Evolutionary conservation across 192 early-diverging fungal species (phyloP).

Genomic region (Entophlyctis luteolus): DNA sequence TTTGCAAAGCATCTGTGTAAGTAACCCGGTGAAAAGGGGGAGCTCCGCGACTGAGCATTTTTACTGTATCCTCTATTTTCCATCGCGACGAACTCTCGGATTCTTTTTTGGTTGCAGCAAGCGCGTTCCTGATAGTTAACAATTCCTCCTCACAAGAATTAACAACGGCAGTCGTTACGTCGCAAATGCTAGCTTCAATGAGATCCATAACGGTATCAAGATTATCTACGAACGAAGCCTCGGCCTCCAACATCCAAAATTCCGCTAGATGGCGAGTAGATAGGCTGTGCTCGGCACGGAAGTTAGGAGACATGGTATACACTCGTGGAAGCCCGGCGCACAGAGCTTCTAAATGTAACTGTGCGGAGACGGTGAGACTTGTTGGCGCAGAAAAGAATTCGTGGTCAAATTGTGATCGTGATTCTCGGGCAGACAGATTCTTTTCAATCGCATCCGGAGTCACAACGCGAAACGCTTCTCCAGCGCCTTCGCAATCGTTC

Average conservation of each 20-base stretch:
- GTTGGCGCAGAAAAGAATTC: constrained; percentile 74
- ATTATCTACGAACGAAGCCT: constrained; percentile 67
- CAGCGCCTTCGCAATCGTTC: constrained; percentile 86
- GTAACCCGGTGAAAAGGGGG: constrained; percentile 66
- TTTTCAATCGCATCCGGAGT: constrained; percentile 15
- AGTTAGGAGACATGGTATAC: constrained; percentile 77
- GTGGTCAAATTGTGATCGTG: neutral
- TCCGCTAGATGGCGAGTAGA: constrained; percentile 83
- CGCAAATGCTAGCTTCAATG: constrained; percentile 54
- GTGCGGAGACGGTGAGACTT: constrained; percentile 80
- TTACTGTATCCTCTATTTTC: constrained; percentile 31
- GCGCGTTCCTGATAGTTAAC: constrained; percentile 51
- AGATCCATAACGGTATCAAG: constrained; percentile 64
- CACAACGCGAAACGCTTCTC: constrained; percentile 71
- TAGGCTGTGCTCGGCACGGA: constrained; percentile 78
- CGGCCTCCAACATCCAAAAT: constrained; percentile 94
- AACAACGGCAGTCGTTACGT: neutral
- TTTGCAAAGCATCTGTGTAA: constrained; percentile 74
- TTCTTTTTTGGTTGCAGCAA: neutral
- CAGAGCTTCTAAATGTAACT: constrained; percentile 79
- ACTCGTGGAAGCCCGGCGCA: constrained; percentile 68
- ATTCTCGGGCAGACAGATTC: too few species aligned
- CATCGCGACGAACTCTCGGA: neutral
- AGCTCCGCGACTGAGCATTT: neutral
- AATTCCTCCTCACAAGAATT: constrained; percentile 36